Evolutionary conservation across 1,284 basidiomycete species (phyloP).

Genomic region (Pseudozyma sp.): DNA sequence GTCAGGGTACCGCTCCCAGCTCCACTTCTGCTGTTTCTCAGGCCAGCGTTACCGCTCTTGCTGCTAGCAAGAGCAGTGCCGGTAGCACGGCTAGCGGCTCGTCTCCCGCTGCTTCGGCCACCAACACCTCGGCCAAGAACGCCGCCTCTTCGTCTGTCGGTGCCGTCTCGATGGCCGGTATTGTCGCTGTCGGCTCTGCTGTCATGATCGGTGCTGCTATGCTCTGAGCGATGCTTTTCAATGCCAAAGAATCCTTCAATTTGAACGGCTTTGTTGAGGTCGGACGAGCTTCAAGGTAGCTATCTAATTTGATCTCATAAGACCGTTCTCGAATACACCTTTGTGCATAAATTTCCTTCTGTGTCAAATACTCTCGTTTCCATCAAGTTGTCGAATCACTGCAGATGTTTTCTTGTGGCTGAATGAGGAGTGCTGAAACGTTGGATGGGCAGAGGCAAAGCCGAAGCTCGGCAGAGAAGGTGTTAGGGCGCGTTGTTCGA

Average conservation of each 20-base stretch:
- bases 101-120: slow-evolving; percentile 7
- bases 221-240: slow-evolving; percentile 12
- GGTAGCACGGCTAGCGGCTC: slow-evolving; percentile 21
- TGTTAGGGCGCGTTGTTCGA: too few relatives aligned
- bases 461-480: too few relatives aligned
- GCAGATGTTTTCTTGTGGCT: background rate
- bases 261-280: too few relatives aligned
- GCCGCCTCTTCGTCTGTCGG: slow-evolving; percentile 20
- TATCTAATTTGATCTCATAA: background rate
- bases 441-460: background rate
- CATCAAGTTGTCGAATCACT: background rate
- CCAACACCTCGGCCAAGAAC: slow-evolving; percentile 10
- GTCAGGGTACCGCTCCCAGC: slow-evolving; percentile 36
- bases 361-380: background rate
- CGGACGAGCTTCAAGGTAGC: too few relatives aligned
- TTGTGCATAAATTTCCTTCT: slow-evolving; percentile 1
- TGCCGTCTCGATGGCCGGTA: slow-evolving; percentile 25
- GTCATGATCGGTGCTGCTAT: slow-evolving; percentile 34
- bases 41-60: slow-evolving; percentile 40
- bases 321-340: too few relatives aligned
- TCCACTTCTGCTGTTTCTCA: slow-evolving; percentile 34
- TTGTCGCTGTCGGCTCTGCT: slow-evolving; percentile 39
- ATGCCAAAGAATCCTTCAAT: background rate
- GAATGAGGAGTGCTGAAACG: background rate
- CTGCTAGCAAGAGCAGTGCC: slow-evolving; percentile 39